A percentile compares a stretch with the other conserved stretches of the same genome.
Evolutionary conservation across 2,329 filamentous ascomycete species (phyloP).

Genomic region (Alternaria postmessia): DNA sequence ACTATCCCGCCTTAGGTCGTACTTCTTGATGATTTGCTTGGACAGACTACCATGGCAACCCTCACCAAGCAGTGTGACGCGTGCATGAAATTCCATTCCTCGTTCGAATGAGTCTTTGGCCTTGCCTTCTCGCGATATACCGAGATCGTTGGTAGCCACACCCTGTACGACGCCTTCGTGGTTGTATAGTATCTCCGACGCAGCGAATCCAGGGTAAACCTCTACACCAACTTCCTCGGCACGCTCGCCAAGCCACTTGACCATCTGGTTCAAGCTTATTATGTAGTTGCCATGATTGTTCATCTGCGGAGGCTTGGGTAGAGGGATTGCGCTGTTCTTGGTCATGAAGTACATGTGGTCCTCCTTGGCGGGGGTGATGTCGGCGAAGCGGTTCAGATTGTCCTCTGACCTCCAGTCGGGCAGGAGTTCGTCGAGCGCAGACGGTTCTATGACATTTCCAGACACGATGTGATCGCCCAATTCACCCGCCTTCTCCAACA

Average conservation of each 20-base stretch:
- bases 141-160: slow-evolving; percentile 94
- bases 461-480: slow-evolving; percentile 94
- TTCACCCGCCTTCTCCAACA: slow-evolving; percentile 95
- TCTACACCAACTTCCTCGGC: slow-evolving; percentile 98
- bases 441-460: slow-evolving; percentile 92
- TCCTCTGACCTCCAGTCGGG: slow-evolving; percentile 92
- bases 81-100: slow-evolving; percentile 97
- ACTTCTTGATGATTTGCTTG: slow-evolving; percentile 95
- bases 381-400: slow-evolving; percentile 86
- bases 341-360: slow-evolving; percentile 97
- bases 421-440: slow-evolving; percentile 85
- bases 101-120: slow-evolving; percentile 92
- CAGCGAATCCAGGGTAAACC: slow-evolving; percentile 94
- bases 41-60: slow-evolving; percentile 95
- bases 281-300: slow-evolving; percentile 98
- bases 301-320: slow-evolving; percentile 96
- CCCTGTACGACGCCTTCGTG: slow-evolving; percentile 88
- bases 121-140: slow-evolving; percentile 80
- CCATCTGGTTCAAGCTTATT: slow-evolving; percentile 91
- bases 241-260: slow-evolving; percentile 93
- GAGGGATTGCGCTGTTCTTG: slow-evolving; percentile 76
- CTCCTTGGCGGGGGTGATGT: slow-evolving; percentile 80
- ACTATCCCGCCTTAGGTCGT: slow-evolving; percentile 85
- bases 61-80: slow-evolving; percentile 89
- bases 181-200: slow-evolving; percentile 88